Conservation (phyloP, 2,329 filamentous ascomycete genomes). For the Myrmaecium sp. region DNA sequence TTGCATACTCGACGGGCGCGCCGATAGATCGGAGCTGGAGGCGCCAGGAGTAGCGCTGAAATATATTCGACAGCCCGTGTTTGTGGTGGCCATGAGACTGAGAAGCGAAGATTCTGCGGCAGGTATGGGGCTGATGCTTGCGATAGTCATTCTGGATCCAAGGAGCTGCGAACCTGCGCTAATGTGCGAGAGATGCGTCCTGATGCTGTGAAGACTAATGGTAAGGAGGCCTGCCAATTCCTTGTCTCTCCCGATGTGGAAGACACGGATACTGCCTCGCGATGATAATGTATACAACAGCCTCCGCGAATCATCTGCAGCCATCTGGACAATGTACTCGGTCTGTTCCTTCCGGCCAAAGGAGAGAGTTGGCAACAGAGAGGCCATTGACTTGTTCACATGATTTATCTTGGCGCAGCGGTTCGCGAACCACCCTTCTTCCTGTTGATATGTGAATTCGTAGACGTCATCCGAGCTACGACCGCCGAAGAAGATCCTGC, state of each 20-base stretch:
- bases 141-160: slow-evolving; percentile 48
- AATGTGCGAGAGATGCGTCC: slow-evolving; percentile 69
- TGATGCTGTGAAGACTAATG: slow-evolving; percentile 34
- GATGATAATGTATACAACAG: slow-evolving; percentile 85
- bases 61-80: slow-evolving; percentile 80
- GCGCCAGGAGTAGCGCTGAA: slow-evolving; percentile 74
- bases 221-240: slow-evolving; percentile 37
- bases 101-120: slow-evolving; percentile 63
- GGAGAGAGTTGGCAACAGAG: slow-evolving; percentile 41
- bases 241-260: slow-evolving; percentile 55
- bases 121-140: slow-evolving; percentile 73
- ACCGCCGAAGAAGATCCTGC: slow-evolving; percentile 86
- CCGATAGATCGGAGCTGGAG: slow-evolving; percentile 41
- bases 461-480: slow-evolving; percentile 70
- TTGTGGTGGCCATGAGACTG: slow-evolving; percentile 78
- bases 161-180: slow-evolving; percentile 57
- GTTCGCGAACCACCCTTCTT: slow-evolving; percentile 91
- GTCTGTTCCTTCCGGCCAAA: slow-evolving; percentile 16
- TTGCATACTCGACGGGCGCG: slow-evolving; percentile 84
- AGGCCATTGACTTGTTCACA: slow-evolving; percentile 45
- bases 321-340: slow-evolving; percentile 62
- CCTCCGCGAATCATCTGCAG: slow-evolving; percentile 73
- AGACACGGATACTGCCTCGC: slow-evolving; percentile 76
- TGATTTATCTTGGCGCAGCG: slow-evolving; percentile 81
- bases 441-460: slow-evolving; percentile 90